phyloP scores from a whole-genome alignment of 2,329 filamentous ascomycete genomes.

The Alternaria incomplexa region DNA sequence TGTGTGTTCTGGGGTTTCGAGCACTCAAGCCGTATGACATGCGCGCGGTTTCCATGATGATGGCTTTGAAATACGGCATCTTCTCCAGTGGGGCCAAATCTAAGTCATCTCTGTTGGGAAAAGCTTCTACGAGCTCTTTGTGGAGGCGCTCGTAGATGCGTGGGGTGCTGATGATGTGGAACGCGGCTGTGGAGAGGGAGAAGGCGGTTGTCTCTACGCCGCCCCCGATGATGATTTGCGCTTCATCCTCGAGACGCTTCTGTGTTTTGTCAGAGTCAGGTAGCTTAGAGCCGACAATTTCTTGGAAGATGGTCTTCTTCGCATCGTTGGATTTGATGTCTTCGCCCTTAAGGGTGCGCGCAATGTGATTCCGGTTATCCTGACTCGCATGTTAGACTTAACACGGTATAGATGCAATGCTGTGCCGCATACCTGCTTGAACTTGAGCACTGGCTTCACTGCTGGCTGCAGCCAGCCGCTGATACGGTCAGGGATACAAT shows the following conservation, averaged over 20 bases:
- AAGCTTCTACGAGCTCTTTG: constrained; percentile 35
- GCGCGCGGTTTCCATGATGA: constrained; percentile 40
- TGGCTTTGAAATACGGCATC: constrained; percentile 15
- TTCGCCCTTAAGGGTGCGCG: constrained; percentile 35
- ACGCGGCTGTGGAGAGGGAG: constrained; percentile 35
- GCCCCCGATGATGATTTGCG: constrained; percentile 47
- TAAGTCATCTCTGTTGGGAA: constrained; percentile 31
- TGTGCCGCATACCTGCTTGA: constrained; percentile 33
- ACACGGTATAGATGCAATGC: not conserved
- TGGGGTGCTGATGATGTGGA: constrained; percentile 42
- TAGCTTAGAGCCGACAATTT: constrained; percentile 38
- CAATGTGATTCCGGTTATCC: constrained; percentile 34
- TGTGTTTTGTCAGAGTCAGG: constrained; percentile 47
- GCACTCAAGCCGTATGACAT: constrained; percentile 50
- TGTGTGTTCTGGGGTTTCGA: constrained; percentile 45
- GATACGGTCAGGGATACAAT: constrained; percentile 38
- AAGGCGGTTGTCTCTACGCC: constrained; percentile 50
- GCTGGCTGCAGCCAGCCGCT: constrained; percentile 41
- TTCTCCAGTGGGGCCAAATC: constrained; percentile 28
- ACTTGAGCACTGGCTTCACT: constrained; percentile 38
- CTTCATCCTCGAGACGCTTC: constrained; percentile 47
- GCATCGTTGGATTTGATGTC: constrained; percentile 41
- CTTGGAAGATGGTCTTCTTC: constrained; percentile 43
- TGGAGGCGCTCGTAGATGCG: constrained; percentile 40
- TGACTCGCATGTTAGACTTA: constrained; percentile 4